Evolutionary conservation across 441 rosid species (phyloP).

Genomic region (Macaranga tanarius): DNA sequence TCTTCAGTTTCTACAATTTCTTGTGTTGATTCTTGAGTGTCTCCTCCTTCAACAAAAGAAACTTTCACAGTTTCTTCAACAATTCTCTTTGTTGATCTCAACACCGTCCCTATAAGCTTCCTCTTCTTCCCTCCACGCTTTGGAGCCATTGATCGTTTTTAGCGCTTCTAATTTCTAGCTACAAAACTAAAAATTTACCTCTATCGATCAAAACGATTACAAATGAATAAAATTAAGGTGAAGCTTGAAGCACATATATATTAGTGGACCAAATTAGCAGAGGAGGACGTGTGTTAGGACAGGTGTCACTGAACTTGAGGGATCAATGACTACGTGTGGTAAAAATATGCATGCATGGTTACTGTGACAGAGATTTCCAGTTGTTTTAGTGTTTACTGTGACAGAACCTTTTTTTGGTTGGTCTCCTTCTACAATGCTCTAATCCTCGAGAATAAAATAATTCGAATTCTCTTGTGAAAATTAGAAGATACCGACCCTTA

Average conservation of each 20-base stretch:
- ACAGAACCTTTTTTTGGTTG: too few relatives aligned
- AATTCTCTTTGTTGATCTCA: conserved; percentile 30
- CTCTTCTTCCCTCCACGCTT: conserved; percentile 22
- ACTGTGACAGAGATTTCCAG: neutral
- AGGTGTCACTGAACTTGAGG: neutral
- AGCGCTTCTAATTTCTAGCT: too few relatives aligned
- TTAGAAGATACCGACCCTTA: too few relatives aligned
- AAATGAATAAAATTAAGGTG: neutral
- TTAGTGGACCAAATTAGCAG: neutral
- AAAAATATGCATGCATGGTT: conserved; percentile 1
- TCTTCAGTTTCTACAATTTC: conserved; percentile 11
- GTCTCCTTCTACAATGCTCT: too few relatives aligned
- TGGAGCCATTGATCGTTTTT: conserved; percentile 32
- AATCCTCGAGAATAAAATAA: too few relatives aligned
- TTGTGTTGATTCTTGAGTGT: conserved; percentile 11
- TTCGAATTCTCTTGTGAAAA: too few relatives aligned
- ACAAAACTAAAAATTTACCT: too few relatives aligned
- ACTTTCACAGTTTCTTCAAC: conserved; percentile 35
- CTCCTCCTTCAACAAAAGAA: conserved; percentile 10
- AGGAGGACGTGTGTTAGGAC: conserved; percentile 20
- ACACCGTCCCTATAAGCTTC: conserved; percentile 20
- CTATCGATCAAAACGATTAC: neutral
- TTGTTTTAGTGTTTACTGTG: too few relatives aligned
- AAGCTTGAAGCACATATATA: neutral
- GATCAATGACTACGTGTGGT: conserved; percentile 20